phyloP scores from a whole-genome alignment of 495 filamentous ascomycete genomes.

The Penicillium canariense region DNA sequence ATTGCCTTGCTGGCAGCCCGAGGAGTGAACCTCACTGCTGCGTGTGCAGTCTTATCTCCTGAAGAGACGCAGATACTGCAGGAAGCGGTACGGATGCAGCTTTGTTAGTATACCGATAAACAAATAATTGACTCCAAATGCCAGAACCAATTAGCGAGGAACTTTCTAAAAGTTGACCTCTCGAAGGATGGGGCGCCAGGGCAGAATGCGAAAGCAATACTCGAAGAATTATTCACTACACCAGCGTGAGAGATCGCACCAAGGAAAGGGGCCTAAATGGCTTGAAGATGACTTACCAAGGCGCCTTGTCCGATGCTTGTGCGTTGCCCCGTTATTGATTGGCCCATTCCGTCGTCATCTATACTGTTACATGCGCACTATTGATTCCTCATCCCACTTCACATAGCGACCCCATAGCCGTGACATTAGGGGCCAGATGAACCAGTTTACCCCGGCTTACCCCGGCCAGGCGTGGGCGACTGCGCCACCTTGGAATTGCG shows the following conservation, averaged over 20 bases:
- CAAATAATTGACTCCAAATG: background rate
- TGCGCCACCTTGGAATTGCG: background rate
- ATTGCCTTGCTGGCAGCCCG: constrained; percentile 65
- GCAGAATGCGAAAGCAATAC: constrained; percentile 10
- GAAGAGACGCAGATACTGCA: constrained; percentile 60
- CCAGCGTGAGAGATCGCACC: background rate
- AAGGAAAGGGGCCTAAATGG: background rate
- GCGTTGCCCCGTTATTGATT: constrained; percentile 2
- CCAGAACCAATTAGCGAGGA: constrained; percentile 36
- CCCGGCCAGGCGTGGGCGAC: background rate
- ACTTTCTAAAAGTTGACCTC: constrained; percentile 33
- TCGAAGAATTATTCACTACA: constrained; percentile 24
- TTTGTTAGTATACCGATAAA: background rate
- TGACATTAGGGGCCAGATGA: background rate
- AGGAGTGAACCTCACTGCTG: constrained; percentile 72
- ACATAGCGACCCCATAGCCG: background rate
- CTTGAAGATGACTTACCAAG: background rate
- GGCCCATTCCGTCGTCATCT: constrained; percentile 4
- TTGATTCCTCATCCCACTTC: background rate
- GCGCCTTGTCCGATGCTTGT: background rate
- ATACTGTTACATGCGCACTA: constrained; percentile 10
- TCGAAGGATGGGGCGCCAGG: constrained; percentile 6
- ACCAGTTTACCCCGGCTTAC: constrained; percentile 9
- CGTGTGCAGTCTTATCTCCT: constrained; percentile 61
- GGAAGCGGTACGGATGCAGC: constrained; percentile 49